These are phyloP conservation scores for Cymbopogon flexuosus DNA, from an alignment of 202 grass and related monocot species.

Conservation along the genomic window DNA sequence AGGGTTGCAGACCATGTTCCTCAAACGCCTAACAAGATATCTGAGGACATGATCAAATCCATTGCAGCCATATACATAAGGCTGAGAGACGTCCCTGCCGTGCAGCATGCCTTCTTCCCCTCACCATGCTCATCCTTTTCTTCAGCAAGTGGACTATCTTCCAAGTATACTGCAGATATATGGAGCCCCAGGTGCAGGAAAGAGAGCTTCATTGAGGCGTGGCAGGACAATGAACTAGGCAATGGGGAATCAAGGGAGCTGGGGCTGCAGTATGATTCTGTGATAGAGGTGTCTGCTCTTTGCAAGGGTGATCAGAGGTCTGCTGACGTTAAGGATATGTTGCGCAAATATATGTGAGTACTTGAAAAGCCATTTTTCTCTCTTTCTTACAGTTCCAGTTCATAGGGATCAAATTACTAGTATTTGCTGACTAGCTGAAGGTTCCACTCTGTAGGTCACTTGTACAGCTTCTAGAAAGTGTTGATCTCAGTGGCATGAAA, in stretches of 20 bases:
- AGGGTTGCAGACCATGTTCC: constrained; percentile 86
- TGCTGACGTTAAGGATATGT: constrained; percentile 50
- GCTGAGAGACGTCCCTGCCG: constrained; percentile 34
- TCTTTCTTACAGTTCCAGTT: background rate
- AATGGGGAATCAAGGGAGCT: constrained; percentile 44
- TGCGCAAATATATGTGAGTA: constrained; percentile 77
- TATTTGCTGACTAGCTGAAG: constrained; percentile 14
- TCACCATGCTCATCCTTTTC: constrained; percentile 94
- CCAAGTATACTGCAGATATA: constrained; percentile 52
- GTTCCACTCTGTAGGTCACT: constrained; percentile 54
- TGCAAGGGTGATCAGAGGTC: constrained; percentile 54
- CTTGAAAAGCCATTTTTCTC: background rate
- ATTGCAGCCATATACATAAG: constrained; percentile 71
- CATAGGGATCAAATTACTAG: background rate
- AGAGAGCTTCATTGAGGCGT: constrained; percentile 49
- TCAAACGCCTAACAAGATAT: constrained; percentile 86
- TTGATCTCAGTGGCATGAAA: constrained; percentile 62
- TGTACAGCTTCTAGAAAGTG: constrained; percentile 59
- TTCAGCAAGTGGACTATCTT: constrained; percentile 58
- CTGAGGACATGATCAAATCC: constrained; percentile 84
- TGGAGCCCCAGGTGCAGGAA: constrained; percentile 78
- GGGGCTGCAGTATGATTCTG: constrained; percentile 53
- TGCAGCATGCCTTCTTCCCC: constrained; percentile 45
- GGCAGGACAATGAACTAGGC: constrained; percentile 43
- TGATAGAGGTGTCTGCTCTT: constrained; percentile 68